A percentile compares a stretch with the other conserved stretches of the same genome.
phyloP scores from a whole-genome alignment of 345 rosid genomes.

The Adansonia digitata region DNA sequence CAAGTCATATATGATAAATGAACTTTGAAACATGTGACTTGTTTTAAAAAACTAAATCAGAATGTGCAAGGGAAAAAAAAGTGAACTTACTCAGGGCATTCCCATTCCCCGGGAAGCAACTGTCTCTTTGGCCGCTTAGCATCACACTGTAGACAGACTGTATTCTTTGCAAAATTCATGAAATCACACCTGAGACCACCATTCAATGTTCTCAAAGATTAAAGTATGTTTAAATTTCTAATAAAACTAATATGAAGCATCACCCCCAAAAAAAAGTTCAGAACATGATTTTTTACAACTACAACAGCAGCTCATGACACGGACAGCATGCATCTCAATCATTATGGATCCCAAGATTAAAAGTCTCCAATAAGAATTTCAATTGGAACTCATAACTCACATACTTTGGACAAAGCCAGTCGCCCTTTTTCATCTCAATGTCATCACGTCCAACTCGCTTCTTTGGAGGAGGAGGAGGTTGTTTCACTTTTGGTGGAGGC shows the following conservation, averaged over 20 bases:
- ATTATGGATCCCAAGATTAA: not conserved
- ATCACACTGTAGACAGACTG: conserved; percentile 89
- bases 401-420: conserved; percentile 96
- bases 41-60: not conserved
- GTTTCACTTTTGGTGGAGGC: conserved; percentile 95
- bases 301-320: not conserved
- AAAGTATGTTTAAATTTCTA: not conserved
- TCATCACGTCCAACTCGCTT: conserved; percentile 94
- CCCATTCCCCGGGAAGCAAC: conserved; percentile 99
- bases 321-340: not conserved
- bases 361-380: not conserved
- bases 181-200: conserved; percentile 72
- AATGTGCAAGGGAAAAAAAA: not conserved
- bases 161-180: conserved; percentile 96
- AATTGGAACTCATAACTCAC: conserved; percentile 18
- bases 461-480: conserved; percentile 88
- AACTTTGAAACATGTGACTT: not conserved
- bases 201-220: conserved; percentile 11
- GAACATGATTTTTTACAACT: not conserved
- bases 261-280: not conserved
- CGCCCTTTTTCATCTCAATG: conserved; percentile 96
- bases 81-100: conserved; percentile 88
- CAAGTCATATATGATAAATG: not conserved
- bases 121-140: conserved; percentile 96
- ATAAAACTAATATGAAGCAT: not conserved